Evolutionary conservation across 345 rosid species (phyloP), one percentile per base, ranked within the genome.

Genomic region (Passiflora organensis): DNA sequence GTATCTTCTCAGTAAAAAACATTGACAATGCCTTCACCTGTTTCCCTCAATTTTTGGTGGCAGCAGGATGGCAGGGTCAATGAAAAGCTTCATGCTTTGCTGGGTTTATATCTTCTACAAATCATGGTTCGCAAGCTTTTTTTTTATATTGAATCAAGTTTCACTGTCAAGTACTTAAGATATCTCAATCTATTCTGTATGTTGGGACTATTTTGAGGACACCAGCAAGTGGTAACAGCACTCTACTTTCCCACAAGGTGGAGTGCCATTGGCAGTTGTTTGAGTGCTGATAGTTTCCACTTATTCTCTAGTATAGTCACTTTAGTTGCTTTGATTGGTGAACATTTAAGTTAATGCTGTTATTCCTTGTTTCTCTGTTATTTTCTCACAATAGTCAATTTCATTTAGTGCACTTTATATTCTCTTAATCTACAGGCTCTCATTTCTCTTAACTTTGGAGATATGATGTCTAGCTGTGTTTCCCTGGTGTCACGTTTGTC

Each of bases 61-160:
- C 70, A 36, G 68, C 79, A 89, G 97, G 91, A 83, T 28, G 76
- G 70, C 19, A 54, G 58, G 59, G 64, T 41, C 64, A 76, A 62
- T 43, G 75, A 75, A 67, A 82, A 80, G 70, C 83, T 93, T 32
- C 65, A 60, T 37, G 70, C 84, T 67, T 64, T 93, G 42, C 94
- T 89, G 66, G 83, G 85, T 78, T 76, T 86, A 58, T 89, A 78
- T 60, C 49, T 89, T 60, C 56, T 86, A 54, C 91, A 89, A 64
- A 72, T 82, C 42, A 74, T 75, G 89, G 99, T 91, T 74, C 20
- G 86, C 51, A 42, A 61, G 58, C 67, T 48, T 58, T 32, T n/a
- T 52, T 19, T 60, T 75, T 51, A 43, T 51, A 19, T 54, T 9
- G 14, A 43, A 32, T 46, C 14, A 18, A 23, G 20, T 32, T 42